A percentile compares a stretch with the other conserved stretches of the same genome.
These are phyloP conservation scores for Eucalyptus guilfoylei DNA, from an alignment of 345 rosid genomes.

Conservation along the genomic window DNA sequence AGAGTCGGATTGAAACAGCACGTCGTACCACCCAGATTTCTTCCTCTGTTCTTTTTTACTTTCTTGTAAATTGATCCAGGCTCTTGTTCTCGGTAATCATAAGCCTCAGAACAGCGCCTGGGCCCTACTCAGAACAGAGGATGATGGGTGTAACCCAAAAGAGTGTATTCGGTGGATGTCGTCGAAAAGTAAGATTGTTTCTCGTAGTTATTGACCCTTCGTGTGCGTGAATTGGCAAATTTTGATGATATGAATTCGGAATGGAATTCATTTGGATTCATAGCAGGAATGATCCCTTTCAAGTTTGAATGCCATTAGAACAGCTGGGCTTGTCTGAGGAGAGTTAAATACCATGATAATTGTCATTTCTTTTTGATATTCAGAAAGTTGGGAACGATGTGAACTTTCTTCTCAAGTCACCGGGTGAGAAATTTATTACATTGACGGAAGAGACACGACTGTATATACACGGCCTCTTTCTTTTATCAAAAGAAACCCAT, in stretches of 20 bases:
- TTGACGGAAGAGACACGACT: background rate
- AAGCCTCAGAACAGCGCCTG: accelerated
- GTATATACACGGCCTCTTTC: background rate
- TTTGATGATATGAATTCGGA: background rate
- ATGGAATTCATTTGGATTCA: background rate
- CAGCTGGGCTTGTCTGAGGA: background rate
- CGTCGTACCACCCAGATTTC: too few relatives aligned
- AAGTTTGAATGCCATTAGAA: background rate
- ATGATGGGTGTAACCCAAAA: too few relatives aligned
- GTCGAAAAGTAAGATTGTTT: too few relatives aligned
- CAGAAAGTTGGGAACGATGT: background rate
- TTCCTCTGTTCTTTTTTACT: too few relatives aligned
- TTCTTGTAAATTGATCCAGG: too few relatives aligned
- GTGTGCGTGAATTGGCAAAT: too few relatives aligned
- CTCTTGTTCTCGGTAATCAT: too few relatives aligned
- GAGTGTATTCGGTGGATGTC: background rate
- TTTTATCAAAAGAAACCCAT: background rate
- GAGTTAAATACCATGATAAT: background rate
- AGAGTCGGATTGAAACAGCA: too few relatives aligned
- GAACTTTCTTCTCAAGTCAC: background rate
- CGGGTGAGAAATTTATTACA: background rate
- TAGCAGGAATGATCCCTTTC: background rate
- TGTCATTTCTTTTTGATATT: background rate
- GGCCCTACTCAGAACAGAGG: background rate
- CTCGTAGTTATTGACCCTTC: too few relatives aligned